phyloP scores from a whole-genome alignment of 1,139 yeast genomes.

The Taphrina flavorubra region DNA sequence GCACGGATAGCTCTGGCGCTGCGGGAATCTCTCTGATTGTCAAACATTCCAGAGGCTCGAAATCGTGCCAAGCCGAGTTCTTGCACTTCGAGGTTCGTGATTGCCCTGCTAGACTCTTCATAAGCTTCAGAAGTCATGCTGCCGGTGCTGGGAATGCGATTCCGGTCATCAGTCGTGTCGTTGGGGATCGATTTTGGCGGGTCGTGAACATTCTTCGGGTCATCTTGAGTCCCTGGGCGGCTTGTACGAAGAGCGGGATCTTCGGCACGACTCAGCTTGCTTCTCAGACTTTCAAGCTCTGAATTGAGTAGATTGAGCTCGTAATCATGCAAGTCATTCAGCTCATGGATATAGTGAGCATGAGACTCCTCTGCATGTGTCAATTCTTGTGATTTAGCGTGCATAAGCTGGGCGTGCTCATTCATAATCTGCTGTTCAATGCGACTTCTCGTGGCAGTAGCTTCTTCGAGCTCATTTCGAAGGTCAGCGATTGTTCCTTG shows the following conservation, averaged over 20 bases:
- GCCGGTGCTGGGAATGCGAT: not conserved
- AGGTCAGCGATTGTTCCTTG: not conserved
- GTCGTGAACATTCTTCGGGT: not conserved
- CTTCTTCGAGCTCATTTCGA: not conserved
- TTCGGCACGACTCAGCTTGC: not conserved
- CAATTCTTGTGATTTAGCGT: not conserved
- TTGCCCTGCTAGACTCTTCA: not conserved
- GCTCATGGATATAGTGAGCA: not conserved
- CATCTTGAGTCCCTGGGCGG: not conserved
- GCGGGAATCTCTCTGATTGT: constrained; percentile 13
- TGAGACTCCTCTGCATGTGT: not conserved
- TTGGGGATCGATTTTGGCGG: too few relatives aligned
- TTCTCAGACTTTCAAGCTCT: not conserved
- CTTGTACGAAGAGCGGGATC: not conserved
- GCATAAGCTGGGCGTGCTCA: constrained; percentile 12
- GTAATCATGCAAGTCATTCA: constrained; percentile 6
- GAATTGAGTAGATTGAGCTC: constrained; percentile 5
- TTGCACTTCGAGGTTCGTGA: not conserved
- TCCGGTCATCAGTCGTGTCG: not conserved
- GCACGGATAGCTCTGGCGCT: not conserved
- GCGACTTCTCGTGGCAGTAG: not conserved
- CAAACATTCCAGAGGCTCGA: constrained; percentile 5
- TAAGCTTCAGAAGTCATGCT: not conserved
- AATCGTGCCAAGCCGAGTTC: constrained; percentile 11
- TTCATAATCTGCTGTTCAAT: not conserved